Base-by-base conservation (phyloP, 1,284 basidiomycete genomes). In the Stereum hirsutum region DNA sequence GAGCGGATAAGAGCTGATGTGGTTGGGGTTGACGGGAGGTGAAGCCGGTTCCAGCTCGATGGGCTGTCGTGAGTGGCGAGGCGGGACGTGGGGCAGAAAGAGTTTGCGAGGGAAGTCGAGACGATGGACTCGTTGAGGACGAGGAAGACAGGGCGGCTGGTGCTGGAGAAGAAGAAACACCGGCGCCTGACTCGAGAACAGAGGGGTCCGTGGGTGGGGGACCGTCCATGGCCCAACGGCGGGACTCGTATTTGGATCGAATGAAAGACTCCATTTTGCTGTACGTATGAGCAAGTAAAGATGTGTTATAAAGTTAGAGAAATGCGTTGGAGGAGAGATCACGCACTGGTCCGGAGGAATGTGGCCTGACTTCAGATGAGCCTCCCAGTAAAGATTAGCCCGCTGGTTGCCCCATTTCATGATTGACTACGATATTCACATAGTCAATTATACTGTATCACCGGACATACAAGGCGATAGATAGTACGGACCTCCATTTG, bases 221-320 rank as follows among this genome's bases (percentile, higher is more conserved):
- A 0, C 89, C 91, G 23, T 96, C 89, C 64, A 87, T 72, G 0
- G 92, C 95, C 95, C 95, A 99, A 46, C 93, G 72, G 33, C 78
- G 75, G 10, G 85, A 81, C 62, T 99, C 96, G 61, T 99, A 99
- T 63, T 99, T 99, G 37, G 91, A 95, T 35, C 95, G 81, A 51
- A 99, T 92, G 62, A 96, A 99, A 0, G 90, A 94, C 48, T 99
- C 95, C 68, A 99, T 92, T 76, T 98, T 98, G 64, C 92, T 96
- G 57, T 26, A 17, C 12, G 26, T 25, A 21, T 38, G n/a, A 28
- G 36, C 19, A 39, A 28, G 46, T 28, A 38, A 26, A 33, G 32
- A 40, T 26, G 26, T 7, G 26, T 45, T 39, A 20, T 25, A 24
- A 8, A n/a, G 8, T 41, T 25, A 7, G 33, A 28, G 19, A 19